Evolutionary conservation across 495 filamentous ascomycete genomes (phyloP).

Genomic region (Podospora fimiseda): DNA sequence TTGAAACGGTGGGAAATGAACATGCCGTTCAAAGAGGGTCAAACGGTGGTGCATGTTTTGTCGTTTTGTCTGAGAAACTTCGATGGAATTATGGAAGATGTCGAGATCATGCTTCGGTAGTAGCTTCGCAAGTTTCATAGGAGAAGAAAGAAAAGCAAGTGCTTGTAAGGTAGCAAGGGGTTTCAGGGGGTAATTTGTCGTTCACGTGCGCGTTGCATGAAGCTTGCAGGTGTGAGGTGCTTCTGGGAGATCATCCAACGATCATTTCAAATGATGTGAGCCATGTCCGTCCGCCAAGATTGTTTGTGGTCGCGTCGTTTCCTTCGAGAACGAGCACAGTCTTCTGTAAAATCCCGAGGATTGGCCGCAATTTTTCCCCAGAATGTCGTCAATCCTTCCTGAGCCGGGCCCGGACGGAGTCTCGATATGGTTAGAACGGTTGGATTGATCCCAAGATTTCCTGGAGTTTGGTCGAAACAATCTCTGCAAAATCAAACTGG

Average conservation of each 20-base stretch:
- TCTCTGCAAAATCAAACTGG: slow-evolving; percentile 7
- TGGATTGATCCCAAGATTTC: slow-evolving; percentile 8
- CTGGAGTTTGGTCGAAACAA: not conserved
- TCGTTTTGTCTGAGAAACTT: not conserved
- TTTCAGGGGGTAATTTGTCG: not conserved
- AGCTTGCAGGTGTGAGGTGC: not conserved
- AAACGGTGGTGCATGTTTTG: slow-evolving; percentile 2
- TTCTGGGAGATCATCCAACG: slow-evolving; percentile 6
- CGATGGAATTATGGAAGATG: not conserved
- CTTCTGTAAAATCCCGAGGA: slow-evolving; percentile 5
- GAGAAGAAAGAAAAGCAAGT: not conserved
- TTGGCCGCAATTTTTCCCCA: slow-evolving; percentile 1
- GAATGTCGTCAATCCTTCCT: slow-evolving; percentile 10
- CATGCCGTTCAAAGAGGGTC: not conserved
- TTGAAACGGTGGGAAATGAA: slow-evolving; percentile 8
- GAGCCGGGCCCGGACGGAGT: slow-evolving; percentile 2
- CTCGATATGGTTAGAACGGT: slow-evolving; percentile 9
- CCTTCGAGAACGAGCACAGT: slow-evolving; percentile 7
- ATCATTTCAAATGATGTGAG: not conserved
- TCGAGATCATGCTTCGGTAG: too few relatives aligned
- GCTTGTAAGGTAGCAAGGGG: too few relatives aligned
- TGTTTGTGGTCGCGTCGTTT: slow-evolving; percentile 1
- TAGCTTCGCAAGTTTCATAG: not conserved
- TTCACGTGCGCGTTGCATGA: slow-evolving; percentile 5
- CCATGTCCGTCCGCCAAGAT: not conserved